phyloP scores from a whole-genome alignment of 208 protist genomes.

The Trypanosoma vivax region DNA sequence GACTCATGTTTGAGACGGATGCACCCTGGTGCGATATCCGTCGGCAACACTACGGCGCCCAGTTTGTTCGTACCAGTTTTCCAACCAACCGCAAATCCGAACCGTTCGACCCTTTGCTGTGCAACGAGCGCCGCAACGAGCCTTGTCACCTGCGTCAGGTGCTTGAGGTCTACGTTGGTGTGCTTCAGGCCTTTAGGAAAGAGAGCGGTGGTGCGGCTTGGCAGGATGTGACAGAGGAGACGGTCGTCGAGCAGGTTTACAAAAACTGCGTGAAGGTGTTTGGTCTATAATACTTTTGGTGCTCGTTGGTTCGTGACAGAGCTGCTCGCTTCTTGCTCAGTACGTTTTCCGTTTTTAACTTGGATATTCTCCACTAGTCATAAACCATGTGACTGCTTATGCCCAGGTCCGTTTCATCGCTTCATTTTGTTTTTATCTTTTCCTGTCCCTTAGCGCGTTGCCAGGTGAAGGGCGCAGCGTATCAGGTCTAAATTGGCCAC shows the following conservation, averaged over 20 bases:
- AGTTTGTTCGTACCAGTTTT: conserved; percentile 64
- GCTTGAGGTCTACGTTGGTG: conserved; percentile 59
- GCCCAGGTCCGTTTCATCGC: too few relatives aligned
- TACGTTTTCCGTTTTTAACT: conserved; percentile 8
- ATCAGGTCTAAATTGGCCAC: too few relatives aligned
- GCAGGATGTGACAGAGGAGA: conserved; percentile 23
- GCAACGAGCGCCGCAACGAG: conserved; percentile 88
- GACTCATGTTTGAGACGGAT: conserved; percentile 92
- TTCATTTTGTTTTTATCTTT: too few relatives aligned
- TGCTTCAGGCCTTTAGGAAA: conserved; percentile 6
- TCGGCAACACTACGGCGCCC: conserved; percentile 72
- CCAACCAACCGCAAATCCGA: conserved; percentile 49
- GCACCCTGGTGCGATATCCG: conserved; percentile 94
- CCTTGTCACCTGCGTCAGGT: conserved; percentile 84
- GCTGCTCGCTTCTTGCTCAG: not conserved
- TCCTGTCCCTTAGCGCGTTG: too few relatives aligned
- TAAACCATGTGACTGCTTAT: too few relatives aligned
- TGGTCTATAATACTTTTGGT: conserved; percentile 4
- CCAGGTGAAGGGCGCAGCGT: too few relatives aligned
- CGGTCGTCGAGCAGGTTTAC: conserved; percentile 29
- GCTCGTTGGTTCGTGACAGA: not conserved
- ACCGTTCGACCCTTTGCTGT: conserved; percentile 47
- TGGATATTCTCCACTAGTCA: too few relatives aligned
- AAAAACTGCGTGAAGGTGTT: conserved; percentile 46
- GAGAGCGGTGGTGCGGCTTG: conserved; percentile 5